Conservation (phyloP, 352 stramenopile species). For the Phytopythium montanum region DNA sequence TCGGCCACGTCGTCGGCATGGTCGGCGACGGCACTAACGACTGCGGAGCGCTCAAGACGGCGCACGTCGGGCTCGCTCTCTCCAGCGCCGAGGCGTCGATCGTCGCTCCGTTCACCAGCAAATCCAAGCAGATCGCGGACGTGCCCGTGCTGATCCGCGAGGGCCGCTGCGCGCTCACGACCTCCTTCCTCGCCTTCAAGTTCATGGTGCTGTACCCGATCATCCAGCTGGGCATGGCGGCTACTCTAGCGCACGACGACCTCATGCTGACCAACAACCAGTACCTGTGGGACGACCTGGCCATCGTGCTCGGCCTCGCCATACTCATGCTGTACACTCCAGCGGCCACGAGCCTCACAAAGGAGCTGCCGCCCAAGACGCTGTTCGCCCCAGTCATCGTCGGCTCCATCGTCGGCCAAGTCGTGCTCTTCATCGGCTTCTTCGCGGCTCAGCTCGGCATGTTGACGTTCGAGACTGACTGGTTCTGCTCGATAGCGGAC, state of each 20-base stretch:
- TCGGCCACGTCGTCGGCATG: slow-evolving; percentile 41
- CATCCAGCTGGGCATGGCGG: slow-evolving; percentile 47
- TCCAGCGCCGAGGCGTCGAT: slow-evolving; percentile 81
- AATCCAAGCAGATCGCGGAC: slow-evolving; percentile 70
- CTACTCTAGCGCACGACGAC: slow-evolving; percentile 26
- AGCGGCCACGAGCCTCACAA: slow-evolving; percentile 24
- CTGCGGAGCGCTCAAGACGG: slow-evolving; percentile 80
- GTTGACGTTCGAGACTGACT: slow-evolving; percentile 20
- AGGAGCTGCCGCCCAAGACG: slow-evolving; percentile 34
- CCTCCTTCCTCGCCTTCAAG: slow-evolving; percentile 50
- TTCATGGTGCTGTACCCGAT: slow-evolving; percentile 52
- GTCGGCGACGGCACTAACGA: slow-evolving; percentile 76
- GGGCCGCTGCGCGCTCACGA: slow-evolving; percentile 73
- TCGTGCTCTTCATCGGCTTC: slow-evolving; percentile 39
- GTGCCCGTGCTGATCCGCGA: slow-evolving; percentile 78
- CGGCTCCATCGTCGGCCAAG: slow-evolving; percentile 41
- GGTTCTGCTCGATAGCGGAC: slow-evolving; percentile 43
- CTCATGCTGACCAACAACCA: slow-evolving; percentile 60
- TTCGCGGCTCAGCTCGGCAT: slow-evolving; percentile 38
- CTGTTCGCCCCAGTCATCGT: slow-evolving; percentile 50
- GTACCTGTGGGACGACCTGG: slow-evolving; percentile 56
- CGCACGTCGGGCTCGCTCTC: slow-evolving; percentile 85
- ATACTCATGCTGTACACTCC: slow-evolving; percentile 55
- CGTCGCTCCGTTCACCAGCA: slow-evolving; percentile 86
- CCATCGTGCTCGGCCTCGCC: slow-evolving; percentile 42